Base-by-base conservation (phyloP, 306 rosid genomes). In the Cicer arietinum region DNA sequence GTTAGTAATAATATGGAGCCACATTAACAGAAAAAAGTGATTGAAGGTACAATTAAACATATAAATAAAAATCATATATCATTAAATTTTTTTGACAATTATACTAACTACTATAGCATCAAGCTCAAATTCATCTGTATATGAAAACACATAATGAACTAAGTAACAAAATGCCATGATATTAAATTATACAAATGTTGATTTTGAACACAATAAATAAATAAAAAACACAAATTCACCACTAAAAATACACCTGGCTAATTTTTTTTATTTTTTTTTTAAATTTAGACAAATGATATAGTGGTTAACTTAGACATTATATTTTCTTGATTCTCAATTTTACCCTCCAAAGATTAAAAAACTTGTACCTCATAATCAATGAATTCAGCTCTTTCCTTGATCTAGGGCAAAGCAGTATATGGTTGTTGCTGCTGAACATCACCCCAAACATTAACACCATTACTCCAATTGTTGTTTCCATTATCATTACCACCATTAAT, bases 381-480 rank as follows among this genome's bases (percentile, higher is more conserved):
- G 13, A 60, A 35, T 7, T 10, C 6, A 60, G 6, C 89, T 20
- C 67, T 73, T 86, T 47, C 17, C 71, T 6, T 58, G 59, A 43
- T 18, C 69, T 81, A 90, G 90, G 96, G 97, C 92, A 94, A 88
- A 83, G 81, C 77, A 78, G 79, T 86, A 69, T 87, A 92, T 53
- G 87, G 93, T 37, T 87, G 95, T 54, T 58, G 41, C 41, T 87
- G 94, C 64, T 86, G 94, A 87, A 87, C 77, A 57, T 91, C 96
- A 69, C 86, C 73, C 97, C 96, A 91, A 67, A 77, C 90, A 74
- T 84, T 86, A 40, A 83, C 80, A 41, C 50, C 72, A 48, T 77
- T 94, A 53, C 54, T 78, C 91, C 88, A 84, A 11, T 17, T 67
- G 77, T 69, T 86, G 80, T 57, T 73, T 42, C n/a, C 77, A 79